Evolutionary conservation across 345 rosid genomes (phyloP).

Genomic region (Dovyalis caffra): DNA sequence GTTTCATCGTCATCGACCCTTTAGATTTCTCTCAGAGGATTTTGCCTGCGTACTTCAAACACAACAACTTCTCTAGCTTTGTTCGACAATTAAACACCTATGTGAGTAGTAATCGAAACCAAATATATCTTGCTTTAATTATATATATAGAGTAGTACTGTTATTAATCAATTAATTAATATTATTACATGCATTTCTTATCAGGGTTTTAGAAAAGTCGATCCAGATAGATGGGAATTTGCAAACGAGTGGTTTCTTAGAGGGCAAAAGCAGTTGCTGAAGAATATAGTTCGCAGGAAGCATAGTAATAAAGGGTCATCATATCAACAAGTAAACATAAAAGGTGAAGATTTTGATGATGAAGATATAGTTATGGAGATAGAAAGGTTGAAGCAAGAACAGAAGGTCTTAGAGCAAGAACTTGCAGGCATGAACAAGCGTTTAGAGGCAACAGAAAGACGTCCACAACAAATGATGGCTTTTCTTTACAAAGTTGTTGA

Average conservation of each 20-base stretch:
- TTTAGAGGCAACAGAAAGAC: conserved; percentile 72
- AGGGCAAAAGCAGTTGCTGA: conserved; percentile 27
- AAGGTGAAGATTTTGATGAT: conserved; percentile 46
- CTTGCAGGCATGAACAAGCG: conserved; percentile 65
- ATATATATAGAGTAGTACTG: no score
- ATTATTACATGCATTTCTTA: no score
- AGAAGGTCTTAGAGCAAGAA: conserved; percentile 55
- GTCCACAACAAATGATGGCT: conserved; percentile 94
- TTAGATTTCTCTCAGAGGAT: conserved; percentile 26
- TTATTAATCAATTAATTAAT: background rate
- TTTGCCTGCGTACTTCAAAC: conserved; percentile 28
- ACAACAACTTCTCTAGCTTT: no score
- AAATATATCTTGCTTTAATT: no score
- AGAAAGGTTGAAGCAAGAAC: conserved; percentile 71
- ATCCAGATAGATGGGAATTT: conserved; percentile 36
- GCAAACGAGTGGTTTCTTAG: conserved; percentile 30
- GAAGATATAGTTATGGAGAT: conserved; percentile 70
- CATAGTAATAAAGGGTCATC: conserved; percentile 5
- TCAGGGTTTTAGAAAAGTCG: conserved; percentile 32
- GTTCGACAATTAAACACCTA: conserved; percentile 32
- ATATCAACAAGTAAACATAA: conserved; percentile 13
- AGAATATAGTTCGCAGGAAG: conserved; percentile 24
- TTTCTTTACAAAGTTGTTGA: conserved; percentile 73
- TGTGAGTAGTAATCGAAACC: conserved; percentile 6
- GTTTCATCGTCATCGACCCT: conserved; percentile 30